Evolutionary conservation across 2,329 filamentous ascomycete species (phyloP).

Genomic region (Myriangium duriaei): DNA sequence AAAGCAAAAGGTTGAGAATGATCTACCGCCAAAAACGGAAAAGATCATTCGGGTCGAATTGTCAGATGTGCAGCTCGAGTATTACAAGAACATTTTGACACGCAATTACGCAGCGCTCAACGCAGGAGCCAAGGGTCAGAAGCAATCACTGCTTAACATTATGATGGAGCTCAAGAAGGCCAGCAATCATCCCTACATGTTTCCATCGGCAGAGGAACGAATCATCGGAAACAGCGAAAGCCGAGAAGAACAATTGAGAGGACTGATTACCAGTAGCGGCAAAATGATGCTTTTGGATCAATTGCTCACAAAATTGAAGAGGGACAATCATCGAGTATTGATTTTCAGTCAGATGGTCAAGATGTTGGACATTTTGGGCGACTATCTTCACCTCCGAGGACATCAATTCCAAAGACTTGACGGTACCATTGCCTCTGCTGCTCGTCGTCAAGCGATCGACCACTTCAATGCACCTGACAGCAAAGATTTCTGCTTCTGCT

Average conservation of each 20-base stretch:
- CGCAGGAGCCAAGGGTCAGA: slow-evolving; percentile 78
- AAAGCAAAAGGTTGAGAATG: slow-evolving; percentile 94
- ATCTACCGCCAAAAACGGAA: slow-evolving; percentile 91
- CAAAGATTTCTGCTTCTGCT: slow-evolving; percentile 88
- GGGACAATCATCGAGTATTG: slow-evolving; percentile 85
- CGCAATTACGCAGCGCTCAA: slow-evolving; percentile 92
- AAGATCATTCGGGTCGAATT: slow-evolving; percentile 98
- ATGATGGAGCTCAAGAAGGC: slow-evolving; percentile 99
- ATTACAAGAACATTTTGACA: slow-evolving; percentile 97
- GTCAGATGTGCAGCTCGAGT: slow-evolving; percentile 90
- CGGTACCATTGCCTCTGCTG: slow-evolving; percentile 80
- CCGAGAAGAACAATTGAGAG: slow-evolving; percentile 82
- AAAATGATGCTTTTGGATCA: slow-evolving; percentile 99
- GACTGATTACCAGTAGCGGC: slow-evolving; percentile 89
- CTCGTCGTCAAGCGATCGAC: slow-evolving; percentile 87
- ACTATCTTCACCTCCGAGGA: slow-evolving; percentile 85
- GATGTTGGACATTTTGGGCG: slow-evolving; percentile 90
- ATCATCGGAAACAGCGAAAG: slow-evolving; percentile 60
- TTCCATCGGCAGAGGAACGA: slow-evolving; percentile 81
- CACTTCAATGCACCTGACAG: slow-evolving; percentile 97
- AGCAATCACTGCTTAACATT: slow-evolving; percentile 90
- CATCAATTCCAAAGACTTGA: slow-evolving; percentile 92
- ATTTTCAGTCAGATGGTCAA: slow-evolving; percentile 99
- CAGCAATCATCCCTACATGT: slow-evolving; percentile 98
- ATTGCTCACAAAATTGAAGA: slow-evolving; percentile 84